Evolutionary conservation across 192 early-diverging fungal genomes (phyloP).

Genomic region (Dissophora ornata): DNA sequence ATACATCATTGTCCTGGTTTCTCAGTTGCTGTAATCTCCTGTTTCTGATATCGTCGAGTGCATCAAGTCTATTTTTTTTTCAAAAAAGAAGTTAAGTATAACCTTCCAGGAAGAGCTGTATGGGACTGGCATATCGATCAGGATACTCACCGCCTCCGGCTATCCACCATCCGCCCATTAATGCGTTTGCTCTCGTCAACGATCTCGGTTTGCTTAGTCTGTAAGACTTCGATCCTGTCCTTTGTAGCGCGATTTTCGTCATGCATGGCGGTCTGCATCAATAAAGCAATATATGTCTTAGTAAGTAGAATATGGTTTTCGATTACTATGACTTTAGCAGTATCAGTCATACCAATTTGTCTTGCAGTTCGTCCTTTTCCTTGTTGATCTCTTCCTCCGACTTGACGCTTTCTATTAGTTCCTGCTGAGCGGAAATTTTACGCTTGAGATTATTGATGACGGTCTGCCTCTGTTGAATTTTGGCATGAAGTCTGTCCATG

Average conservation of each 20-base stretch:
- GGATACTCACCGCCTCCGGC: conserved; percentile 36
- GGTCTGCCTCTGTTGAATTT: conserved; percentile 41
- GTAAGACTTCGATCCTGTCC: conserved; percentile 52
- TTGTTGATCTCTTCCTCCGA: conserved; percentile 27
- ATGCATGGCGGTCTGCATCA: conserved; percentile 58
- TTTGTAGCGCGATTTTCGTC: conserved; percentile 39
- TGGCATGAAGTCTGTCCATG: conserved; percentile 43
- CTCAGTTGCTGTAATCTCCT: conserved; percentile 67
- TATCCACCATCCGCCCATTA: conserved; percentile 21
- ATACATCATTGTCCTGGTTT: conserved; percentile 61
- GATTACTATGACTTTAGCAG: neutral
- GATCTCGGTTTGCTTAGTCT: conserved; percentile 48
- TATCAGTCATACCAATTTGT: conserved; percentile 40
- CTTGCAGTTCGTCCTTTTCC: conserved; percentile 32
- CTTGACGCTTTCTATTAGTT: conserved; percentile 20
- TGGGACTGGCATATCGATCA: neutral
- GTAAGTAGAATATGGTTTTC: neutral
- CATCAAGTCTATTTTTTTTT: conserved; percentile 60
- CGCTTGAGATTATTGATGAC: conserved; percentile 35
- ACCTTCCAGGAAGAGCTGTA: no score
- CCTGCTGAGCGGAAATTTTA: conserved; percentile 49
- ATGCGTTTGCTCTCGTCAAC: conserved; percentile 15
- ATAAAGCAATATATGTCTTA: neutral
- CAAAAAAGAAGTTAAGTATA: no score
- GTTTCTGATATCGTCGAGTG: conserved; percentile 67